A percentile compares a stretch with the other conserved stretches of the same genome.
phyloP scores from a whole-genome alignment of 2,329 filamentous ascomycete genomes.

The Alternaria hordeiaustralica region DNA sequence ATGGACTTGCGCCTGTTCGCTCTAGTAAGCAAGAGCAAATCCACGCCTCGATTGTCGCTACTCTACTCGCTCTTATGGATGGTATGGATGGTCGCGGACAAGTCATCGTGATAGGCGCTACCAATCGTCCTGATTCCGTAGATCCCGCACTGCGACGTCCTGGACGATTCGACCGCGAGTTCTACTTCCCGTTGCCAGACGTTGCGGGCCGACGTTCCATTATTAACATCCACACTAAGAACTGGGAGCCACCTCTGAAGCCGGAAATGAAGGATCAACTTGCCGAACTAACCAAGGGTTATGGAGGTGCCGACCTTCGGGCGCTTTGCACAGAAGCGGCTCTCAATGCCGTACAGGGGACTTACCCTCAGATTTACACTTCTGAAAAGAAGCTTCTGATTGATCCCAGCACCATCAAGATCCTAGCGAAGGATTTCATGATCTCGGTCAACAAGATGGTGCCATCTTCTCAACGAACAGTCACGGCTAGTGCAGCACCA shows the following conservation, averaged over 20 bases:
- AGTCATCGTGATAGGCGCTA: conserved; percentile 98
- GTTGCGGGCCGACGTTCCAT: conserved; percentile 81
- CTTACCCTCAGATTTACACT: conserved; percentile 94
- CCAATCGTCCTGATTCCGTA: conserved; percentile 94
- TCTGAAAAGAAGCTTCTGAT: conserved; percentile 90
- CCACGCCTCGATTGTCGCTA: conserved; percentile 82
- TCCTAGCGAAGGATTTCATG: conserved; percentile 96
- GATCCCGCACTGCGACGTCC: conserved; percentile 94
- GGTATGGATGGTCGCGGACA: conserved; percentile 67
- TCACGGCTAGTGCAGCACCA: conserved; percentile 81
- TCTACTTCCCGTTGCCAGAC: conserved; percentile 94
- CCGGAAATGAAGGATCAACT: conserved; percentile 81
- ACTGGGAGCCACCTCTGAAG: conserved; percentile 81
- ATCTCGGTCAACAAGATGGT: conserved; percentile 95
- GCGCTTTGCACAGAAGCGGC: conserved; percentile 96
- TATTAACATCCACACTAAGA: conserved; percentile 91
- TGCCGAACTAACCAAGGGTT: conserved; percentile 90
- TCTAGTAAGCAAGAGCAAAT: conserved; percentile 99
- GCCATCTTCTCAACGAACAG: conserved; percentile 90
- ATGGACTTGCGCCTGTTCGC: conserved; percentile 91
- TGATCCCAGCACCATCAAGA: conserved; percentile 80
- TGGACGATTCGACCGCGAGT: conserved; percentile 95
- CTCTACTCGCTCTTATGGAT: conserved; percentile 59
- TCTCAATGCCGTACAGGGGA: conserved; percentile 92
- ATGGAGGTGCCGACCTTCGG: conserved; percentile 92